A percentile compares a stretch with the other conserved stretches of the same genome.
Conservation (phyloP, 148 eudicot genomes). For the Chenopodium album region DNA sequence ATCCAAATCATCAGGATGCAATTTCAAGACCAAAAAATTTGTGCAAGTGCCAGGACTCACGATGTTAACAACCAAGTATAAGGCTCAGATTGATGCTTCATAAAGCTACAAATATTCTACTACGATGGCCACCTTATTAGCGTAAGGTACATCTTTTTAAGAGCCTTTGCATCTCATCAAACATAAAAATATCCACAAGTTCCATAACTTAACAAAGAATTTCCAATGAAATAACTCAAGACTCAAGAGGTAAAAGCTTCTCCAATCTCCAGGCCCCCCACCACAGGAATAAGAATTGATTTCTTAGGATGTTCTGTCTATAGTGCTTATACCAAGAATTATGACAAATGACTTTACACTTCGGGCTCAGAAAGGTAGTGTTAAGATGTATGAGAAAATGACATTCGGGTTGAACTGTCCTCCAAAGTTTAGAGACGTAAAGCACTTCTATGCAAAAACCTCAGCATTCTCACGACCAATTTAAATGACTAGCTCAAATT, state of each 20-base stretch:
- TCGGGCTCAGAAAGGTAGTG: neutral
- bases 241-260: too few species aligned
- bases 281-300: neutral
- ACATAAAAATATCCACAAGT: neutral
- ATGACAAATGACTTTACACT: neutral
- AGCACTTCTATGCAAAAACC: conserved; percentile 7
- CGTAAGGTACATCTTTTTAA: neutral
- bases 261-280: neutral
- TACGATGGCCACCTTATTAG: neutral
- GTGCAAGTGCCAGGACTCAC: neutral
- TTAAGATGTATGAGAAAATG: neutral
- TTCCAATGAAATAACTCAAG: too few species aligned
- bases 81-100: neutral
- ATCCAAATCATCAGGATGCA: neutral
- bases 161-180: neutral
- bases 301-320: neutral
- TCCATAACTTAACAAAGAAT: neutral
- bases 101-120: neutral
- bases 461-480: conserved; percentile 9
- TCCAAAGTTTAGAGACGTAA: conserved; percentile 9
- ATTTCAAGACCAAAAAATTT: neutral
- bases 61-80: neutral
- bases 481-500: conserved; percentile 12
- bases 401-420: conserved; percentile 7
- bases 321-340: neutral